Evolutionary conservation across 2,329 filamentous ascomycete genomes (phyloP), one percentile per base, ranked within the genome.

Genomic region (Aspergillus sp.): DNA sequence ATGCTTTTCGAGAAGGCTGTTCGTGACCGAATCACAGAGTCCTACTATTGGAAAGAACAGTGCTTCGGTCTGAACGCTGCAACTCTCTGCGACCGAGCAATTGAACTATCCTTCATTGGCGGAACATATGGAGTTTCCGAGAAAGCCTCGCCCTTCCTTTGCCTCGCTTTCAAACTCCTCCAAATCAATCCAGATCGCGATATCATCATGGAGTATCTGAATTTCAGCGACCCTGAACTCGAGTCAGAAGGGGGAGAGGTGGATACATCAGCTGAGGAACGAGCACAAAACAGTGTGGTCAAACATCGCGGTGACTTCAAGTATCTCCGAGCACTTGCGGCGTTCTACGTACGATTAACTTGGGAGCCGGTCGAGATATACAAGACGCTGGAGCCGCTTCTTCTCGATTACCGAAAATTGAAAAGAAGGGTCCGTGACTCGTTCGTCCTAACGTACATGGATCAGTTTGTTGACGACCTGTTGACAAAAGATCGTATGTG

Each of bases 21-120:
- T 64, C 90, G 90, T 71, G 95, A 99, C 77, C 92, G 95, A 71
- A 97, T 99, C 75, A 87, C 93, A 65, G 92, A 96, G 71, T 91
- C 87, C 53, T 96, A 96, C 78, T 99, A 96, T 80, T 99, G 92
- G 89, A 97, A 97, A 76, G 95, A 98, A 77, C 93, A 97, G 78
- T 97, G 95, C 74, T 99, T 98, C 76, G 95, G 90, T 42, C 83
- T 99, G 63, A 99, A 98, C 78, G 84, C 85, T 3, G 86, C 86
- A 1, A 88, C 85, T 0, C 74, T 99, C 5, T 89, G 96, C 67
- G 91, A 97, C 77, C 90, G 95, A 63, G 93, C 96, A 0, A 89
- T 91, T 24, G 89, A 93, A 66, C 84, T 99, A 47, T 83, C 80
- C 48, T 95, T 89, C 74, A 84, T 99, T 56, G 95, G 93, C 62